phyloP scores from a whole-genome alignment of 2,329 filamentous ascomycete genomes.

The Gnomoniopsis smithogilvyi region DNA sequence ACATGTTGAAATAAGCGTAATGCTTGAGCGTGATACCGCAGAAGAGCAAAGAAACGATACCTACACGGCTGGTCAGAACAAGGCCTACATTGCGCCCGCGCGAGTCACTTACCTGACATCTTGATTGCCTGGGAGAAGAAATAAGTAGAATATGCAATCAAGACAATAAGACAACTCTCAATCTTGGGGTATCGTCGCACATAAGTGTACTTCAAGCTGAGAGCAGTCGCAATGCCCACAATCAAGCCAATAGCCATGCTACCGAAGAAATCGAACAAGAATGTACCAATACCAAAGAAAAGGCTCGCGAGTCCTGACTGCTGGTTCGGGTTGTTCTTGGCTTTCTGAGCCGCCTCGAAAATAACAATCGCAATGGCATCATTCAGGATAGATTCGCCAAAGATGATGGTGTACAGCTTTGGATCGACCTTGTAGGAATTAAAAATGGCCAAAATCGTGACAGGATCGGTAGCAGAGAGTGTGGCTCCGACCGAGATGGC shows the following conservation, averaged over 20 bases:
- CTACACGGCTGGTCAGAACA: conserved; percentile 38
- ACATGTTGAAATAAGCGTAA: conserved; percentile 99
- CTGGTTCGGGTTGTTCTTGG: conserved; percentile 71
- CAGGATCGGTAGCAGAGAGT: conserved; percentile 92
- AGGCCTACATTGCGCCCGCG: not conserved
- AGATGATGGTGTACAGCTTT: conserved; percentile 97
- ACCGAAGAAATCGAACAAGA: conserved; percentile 94
- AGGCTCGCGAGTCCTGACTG: conserved; percentile 76
- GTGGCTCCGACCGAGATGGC: conserved; percentile 96
- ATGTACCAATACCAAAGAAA: conserved; percentile 89
- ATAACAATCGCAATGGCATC: conserved; percentile 98
- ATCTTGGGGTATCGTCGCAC: conserved; percentile 92
- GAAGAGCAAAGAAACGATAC: conserved; percentile 94
- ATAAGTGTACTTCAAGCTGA: conserved; percentile 92
- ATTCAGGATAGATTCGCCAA: conserved; percentile 96
- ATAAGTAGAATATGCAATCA: conserved; percentile 95
- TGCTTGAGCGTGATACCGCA: conserved; percentile 98
- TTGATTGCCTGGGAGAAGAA: conserved; percentile 96
- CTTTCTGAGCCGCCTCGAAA: conserved; percentile 95
- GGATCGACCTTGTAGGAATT: conserved; percentile 99
- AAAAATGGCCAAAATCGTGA: conserved; percentile 98
- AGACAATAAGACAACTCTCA: conserved; percentile 88
- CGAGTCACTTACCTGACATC: conserved; percentile 73
- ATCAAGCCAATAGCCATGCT: conserved; percentile 85
- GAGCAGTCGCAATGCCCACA: conserved; percentile 81